Percentiles rank a stretch among this genome's conserved stretches.
phyloP scores from a whole-genome alignment of 192 early-diverging fungal genomes.

The Coemansia sp. region DNA sequence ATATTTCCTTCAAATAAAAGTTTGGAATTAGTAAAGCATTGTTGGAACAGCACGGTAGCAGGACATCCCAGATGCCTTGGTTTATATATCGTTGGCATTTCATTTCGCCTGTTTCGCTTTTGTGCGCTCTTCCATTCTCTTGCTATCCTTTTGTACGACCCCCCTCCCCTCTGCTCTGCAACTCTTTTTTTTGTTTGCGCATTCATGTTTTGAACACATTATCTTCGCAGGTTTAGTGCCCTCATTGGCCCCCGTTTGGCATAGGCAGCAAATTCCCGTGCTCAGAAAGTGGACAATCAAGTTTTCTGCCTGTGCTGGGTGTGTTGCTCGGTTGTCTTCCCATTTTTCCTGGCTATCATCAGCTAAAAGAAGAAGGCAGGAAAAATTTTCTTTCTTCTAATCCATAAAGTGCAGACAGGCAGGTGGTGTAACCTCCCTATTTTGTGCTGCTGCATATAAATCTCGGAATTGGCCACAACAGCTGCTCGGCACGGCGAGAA shows the following conservation, averaged over 20 bases:
- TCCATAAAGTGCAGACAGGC: not conserved
- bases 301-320: not conserved
- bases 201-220: not conserved
- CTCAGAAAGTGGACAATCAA: not conserved
- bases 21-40: not conserved
- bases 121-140: not conserved
- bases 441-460: not conserved
- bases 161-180: not conserved
- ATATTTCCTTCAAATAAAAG: not conserved
- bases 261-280: not conserved
- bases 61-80: not conserved
- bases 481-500: not conserved
- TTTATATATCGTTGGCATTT: not conserved
- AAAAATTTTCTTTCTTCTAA: not conserved
- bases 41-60: not conserved
- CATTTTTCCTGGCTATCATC: not conserved
- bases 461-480: conserved; percentile 1
- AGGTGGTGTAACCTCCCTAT: not conserved
- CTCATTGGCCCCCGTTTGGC: no score
- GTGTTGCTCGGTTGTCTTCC: not conserved
- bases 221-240: not conserved
- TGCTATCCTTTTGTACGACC: not conserved
- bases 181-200: not conserved
- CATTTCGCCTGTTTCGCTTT: not conserved
- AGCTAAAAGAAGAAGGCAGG: not conserved